Evolutionary conservation across 106 monocot genomes (phyloP), one percentile per base, ranked within the genome.

Genomic region (Allium sativum): DNA sequence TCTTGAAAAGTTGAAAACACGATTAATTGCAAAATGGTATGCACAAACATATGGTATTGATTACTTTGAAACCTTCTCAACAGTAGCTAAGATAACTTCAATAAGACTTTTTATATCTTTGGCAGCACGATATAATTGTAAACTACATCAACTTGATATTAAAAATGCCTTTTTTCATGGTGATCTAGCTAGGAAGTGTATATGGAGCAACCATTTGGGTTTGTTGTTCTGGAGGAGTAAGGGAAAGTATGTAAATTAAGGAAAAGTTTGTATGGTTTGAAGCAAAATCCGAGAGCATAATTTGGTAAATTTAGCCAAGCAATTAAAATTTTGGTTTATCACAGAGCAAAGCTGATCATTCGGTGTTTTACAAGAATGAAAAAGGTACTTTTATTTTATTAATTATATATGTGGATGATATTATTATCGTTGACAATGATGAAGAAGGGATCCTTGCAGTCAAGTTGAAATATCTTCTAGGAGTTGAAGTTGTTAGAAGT

Each of bases 401-500:
- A n/a, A n/a, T 76, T 6, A 5, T 75, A 20, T 81, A 76, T 65
- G 68, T 69, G 21, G 64, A 76, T 65, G 72, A 81, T 48, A 64
- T 81, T 1, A 40, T 76, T 5, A 59, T 81, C 15, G 67, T 59
- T 12, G 20, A 64, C 1, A 42, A 72, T 76, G 59, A 76, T 55
- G 6, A 11, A 42, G 0, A 16, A 0, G 44, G 56, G 7, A 69
- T 72, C 50, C 59, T n/a, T n/a, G n/a, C n/a, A n/a, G n/a, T n/a
- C n/a, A n/a, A n/a, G n/a, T n/a, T n/a, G n/a, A n/a, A n/a, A n/a
- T n/a, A n/a, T n/a, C n/a, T n/a, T n/a, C n/a, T n/a, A n/a, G n/a
- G n/a, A n/a, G n/a, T n/a, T n/a, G n/a, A n/a, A n/a, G n/a, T n/a
- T n/a, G n/a, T n/a, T n/a, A n/a, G n/a, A n/a, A n/a, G n/a, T n/a